These are phyloP conservation scores for Colletotrichum sp. DNA, from an alignment of 2,329 filamentous ascomycete species.

Conservation along the genomic window DNA sequence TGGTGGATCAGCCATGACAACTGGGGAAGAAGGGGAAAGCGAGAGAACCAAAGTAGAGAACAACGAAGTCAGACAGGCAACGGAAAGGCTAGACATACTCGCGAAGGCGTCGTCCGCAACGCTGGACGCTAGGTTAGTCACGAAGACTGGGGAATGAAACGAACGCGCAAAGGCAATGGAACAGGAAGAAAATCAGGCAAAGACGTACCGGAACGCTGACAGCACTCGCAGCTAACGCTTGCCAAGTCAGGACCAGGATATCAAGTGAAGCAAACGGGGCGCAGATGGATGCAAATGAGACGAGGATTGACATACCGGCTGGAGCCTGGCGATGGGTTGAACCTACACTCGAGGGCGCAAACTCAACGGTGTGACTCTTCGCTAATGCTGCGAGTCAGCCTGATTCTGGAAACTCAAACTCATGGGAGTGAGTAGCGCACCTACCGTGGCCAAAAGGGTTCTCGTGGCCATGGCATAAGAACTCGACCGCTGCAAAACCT, in stretches of 20 bases:
- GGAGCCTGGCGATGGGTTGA: not conserved
- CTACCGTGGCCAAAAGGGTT: not conserved
- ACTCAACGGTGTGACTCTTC: not conserved
- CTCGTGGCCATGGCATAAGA: not conserved
- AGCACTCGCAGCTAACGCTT: not conserved
- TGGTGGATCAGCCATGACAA: not conserved
- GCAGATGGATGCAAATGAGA: not conserved
- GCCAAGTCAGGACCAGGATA: not conserved
- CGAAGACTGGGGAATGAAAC: not conserved
- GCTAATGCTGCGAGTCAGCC: not conserved
- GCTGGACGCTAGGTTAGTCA: not conserved
- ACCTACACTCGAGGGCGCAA: not conserved
- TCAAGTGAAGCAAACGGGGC: not conserved
- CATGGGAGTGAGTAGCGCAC: not conserved
- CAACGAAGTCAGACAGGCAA: not conserved
- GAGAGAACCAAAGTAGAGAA: not conserved
- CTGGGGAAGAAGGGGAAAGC: not conserved
- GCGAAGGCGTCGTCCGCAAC: not conserved
- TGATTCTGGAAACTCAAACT: not conserved
- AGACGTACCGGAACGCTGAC: not conserved
- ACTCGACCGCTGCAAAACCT: not conserved
- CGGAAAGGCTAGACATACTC: not conserved
- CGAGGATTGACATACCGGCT: not conserved
- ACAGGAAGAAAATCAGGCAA: not conserved
- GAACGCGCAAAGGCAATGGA: fast-evolving